These are phyloP conservation scores for Saccharomycopsis vini DNA, from an alignment of 805 yeast species.

Conservation along the genomic window DNA sequence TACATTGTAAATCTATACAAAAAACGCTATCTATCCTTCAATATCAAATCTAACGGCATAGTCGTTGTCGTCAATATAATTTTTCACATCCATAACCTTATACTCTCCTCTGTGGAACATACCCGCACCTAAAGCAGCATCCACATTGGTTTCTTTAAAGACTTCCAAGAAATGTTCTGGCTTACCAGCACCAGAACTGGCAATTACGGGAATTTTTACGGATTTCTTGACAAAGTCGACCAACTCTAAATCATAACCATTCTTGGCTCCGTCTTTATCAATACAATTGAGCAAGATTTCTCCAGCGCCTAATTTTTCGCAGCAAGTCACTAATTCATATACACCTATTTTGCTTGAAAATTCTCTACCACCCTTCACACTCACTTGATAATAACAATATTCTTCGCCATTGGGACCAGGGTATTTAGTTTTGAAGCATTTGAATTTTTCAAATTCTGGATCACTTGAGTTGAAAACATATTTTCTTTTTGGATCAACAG, in stretches of 20 bases:
- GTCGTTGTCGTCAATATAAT: slow-evolving; percentile 47
- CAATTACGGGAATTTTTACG: slow-evolving; percentile 87
- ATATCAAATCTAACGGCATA: slow-evolving; percentile 56
- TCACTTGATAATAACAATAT: slow-evolving; percentile 90
- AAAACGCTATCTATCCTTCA: background rate
- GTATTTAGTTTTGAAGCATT: slow-evolving; percentile 49
- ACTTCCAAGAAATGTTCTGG: slow-evolving; percentile 90
- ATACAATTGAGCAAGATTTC: slow-evolving; percentile 89
- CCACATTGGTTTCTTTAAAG: slow-evolving; percentile 70
- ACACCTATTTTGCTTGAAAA: slow-evolving; percentile 80
- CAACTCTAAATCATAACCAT: slow-evolving; percentile 86
- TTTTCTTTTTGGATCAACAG: slow-evolving; percentile 92
- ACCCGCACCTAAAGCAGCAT: slow-evolving; percentile 98
- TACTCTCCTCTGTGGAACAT: slow-evolving; percentile 95
- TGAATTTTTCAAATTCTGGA: slow-evolving; percentile 46
- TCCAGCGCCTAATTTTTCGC: slow-evolving; percentile 93
- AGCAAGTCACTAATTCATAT: slow-evolving; percentile 75
- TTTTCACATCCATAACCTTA: slow-evolving; percentile 76
- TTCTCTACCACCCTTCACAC: slow-evolving; percentile 95
- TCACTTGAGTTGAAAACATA: slow-evolving; percentile 41
- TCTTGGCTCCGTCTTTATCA: slow-evolving; percentile 93
- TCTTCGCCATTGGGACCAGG: slow-evolving; percentile 87
- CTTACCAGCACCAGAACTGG: slow-evolving; percentile 94
- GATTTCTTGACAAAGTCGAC: slow-evolving; percentile 67
- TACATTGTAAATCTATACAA: background rate